A percentile compares a stretch with the other conserved stretches of the same genome.
Evolutionary conservation across 73 alveolate genomes (phyloP).

Genomic region (Paramecium pentaurelia): DNA sequence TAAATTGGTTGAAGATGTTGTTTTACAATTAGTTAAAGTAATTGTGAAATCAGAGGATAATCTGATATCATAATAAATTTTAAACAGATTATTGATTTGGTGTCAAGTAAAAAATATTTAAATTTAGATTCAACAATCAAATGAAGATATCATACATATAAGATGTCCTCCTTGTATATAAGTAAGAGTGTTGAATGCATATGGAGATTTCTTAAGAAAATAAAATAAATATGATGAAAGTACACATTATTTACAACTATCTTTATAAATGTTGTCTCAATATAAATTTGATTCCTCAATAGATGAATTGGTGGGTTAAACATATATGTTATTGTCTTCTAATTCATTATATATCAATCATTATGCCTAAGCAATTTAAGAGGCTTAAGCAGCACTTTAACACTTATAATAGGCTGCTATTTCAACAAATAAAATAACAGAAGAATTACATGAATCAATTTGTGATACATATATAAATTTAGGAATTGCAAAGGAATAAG

Average conservation of each 20-base stretch:
- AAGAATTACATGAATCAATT: background rate
- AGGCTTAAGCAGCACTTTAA: background rate
- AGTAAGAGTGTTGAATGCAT: background rate
- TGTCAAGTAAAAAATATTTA: slow-evolving; percentile 16
- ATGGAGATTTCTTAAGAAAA: slow-evolving; percentile 22
- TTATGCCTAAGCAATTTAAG: slow-evolving; percentile 21
- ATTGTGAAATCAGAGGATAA: background rate
- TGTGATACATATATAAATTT: slow-evolving; percentile 34
- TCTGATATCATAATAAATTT: background rate
- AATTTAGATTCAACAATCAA: slow-evolving; percentile 19
- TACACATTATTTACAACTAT: background rate
- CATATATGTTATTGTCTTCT: background rate
- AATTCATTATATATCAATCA: background rate
- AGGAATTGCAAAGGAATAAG: slow-evolving; percentile 44
- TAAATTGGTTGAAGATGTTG: slow-evolving; percentile 35
- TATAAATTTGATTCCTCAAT: background rate
- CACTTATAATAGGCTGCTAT: background rate
- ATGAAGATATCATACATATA: background rate
- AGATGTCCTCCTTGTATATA: background rate
- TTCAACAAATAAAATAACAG: background rate
- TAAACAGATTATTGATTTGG: slow-evolving; percentile 10
- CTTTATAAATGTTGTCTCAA: background rate
- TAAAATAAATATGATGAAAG: background rate
- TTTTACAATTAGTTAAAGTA: background rate
- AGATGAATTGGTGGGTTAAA: slow-evolving; percentile 29